Base-by-base conservation (phyloP, 352 stramenopile species). In the Phytophthora tubulina region DNA sequence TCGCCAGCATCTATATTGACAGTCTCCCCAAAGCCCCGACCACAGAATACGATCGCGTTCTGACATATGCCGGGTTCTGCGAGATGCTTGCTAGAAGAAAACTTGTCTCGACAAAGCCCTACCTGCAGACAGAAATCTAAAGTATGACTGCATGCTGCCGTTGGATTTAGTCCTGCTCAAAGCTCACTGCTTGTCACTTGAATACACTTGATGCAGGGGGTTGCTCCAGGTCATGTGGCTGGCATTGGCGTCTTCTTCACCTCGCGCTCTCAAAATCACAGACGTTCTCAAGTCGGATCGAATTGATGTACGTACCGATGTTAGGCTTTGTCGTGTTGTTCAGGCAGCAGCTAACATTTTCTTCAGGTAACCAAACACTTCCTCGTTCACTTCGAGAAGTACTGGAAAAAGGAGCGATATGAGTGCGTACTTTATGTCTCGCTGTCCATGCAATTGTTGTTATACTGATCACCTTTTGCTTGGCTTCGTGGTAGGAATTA, bases 141-240 rank as follows among this genome's bases (percentile, higher is more conserved):
- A 95, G 72, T 88, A 70, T 21, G 73, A 30, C n/a, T 52, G 15
- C 15, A 9, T 31, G 27, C 33, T 48, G 33, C 13, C 15, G 44
- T 35, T 45, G 36, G 4, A 11, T 30, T 33, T 8, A 13, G 27
- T 33, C 7, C 4, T 31, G 39, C 6, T 17, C 14, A 35, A 56
- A 39, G 8, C 30, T 53, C n/a, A 53, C 14, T 39, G 17, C 8
- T 31, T 56, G 14, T 17, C 35, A 21, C 32, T 70, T 35, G 39
- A 39, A 15, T 46, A 13, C 10, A 63, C 15, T 66, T 39, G 14
- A 9, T 52, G 30, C 51, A 90, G 82, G 57, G 85, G 82, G 0
- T 74, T 95, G 14, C 91, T 95, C 59, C 88, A 95, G 72, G 68
- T 94, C 48, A 95, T 95, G 88, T 95, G 88, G 88, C 72, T 95